Conservation (phyloP, 2,329 filamentous ascomycete genomes). For the Colletotrichum higginsianum region DNA sequence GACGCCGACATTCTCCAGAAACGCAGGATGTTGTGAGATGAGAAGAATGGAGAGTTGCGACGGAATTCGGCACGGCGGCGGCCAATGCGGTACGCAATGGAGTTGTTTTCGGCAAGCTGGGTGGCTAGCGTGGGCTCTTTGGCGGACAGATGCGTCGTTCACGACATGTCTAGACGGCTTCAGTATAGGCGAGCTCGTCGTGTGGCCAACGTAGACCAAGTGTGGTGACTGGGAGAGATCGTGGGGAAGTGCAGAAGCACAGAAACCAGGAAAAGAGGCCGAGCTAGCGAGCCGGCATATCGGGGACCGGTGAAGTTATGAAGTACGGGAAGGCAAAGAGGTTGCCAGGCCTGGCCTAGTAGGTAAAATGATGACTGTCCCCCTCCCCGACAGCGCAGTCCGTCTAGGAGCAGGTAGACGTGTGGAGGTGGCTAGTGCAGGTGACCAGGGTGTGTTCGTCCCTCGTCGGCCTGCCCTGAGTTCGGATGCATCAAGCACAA, state of each 20-base stretch:
- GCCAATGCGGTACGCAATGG: not conserved
- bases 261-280: conserved; percentile 31
- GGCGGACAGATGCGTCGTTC: conserved; percentile 17
- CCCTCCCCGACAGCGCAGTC: conserved; percentile 15
- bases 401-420: conserved; percentile 24
- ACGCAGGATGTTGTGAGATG: not conserved
- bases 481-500: conserved; percentile 42
- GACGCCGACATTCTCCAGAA: conserved; percentile 56
- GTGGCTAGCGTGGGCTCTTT: conserved; percentile 13
- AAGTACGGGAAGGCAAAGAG: conserved; percentile 38
- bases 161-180: conserved; percentile 32
- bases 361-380: conserved; percentile 40
- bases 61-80: not conserved
- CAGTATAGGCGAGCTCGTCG: not conserved
- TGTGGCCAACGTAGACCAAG: conserved; percentile 7
- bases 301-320: conserved; percentile 41
- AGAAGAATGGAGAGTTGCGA: not conserved
- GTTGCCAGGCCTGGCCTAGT: conserved; percentile 32
- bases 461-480: conserved; percentile 30
- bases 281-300: conserved; percentile 28
- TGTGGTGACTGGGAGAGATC: not conserved
- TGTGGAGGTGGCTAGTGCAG: conserved; percentile 43
- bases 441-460: conserved; percentile 38
- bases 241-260: conserved; percentile 36
- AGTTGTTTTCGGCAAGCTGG: conserved; percentile 22